Conservation (phyloP, 2,329 filamentous ascomycete species). For the Beauveria varroae region DNA sequence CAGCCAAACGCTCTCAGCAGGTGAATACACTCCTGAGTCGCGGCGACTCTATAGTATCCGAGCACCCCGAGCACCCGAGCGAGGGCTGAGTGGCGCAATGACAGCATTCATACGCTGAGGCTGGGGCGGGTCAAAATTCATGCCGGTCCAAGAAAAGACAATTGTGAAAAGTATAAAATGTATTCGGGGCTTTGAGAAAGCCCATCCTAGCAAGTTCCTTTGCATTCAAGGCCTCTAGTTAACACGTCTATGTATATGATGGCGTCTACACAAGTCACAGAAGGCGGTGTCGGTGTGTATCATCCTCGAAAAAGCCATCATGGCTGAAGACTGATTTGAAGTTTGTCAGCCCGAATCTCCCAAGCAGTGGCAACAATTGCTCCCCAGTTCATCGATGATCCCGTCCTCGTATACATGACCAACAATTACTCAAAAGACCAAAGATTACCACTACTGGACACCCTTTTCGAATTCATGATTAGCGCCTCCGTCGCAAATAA, state of each 20-base stretch:
- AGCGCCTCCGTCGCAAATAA: not conserved
- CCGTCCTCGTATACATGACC: not conserved
- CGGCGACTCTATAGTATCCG: too few relatives aligned
- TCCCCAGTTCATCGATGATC: slow-evolving; percentile 19
- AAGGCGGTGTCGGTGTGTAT: not conserved
- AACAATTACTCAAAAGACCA: not conserved
- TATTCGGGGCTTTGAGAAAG: not conserved
- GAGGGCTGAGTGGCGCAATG: not conserved
- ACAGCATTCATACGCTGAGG: not conserved
- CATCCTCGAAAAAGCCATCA: too few relatives aligned
- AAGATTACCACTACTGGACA: not conserved
- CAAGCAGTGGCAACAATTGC: not conserved
- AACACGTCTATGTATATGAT: not conserved
- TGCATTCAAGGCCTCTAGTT: not conserved
- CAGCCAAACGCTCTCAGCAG: too few relatives aligned
- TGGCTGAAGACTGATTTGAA: not conserved
- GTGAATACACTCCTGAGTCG: too few relatives aligned
- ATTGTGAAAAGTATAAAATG: not conserved
- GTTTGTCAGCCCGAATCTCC: not conserved
- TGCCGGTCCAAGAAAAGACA: not conserved
- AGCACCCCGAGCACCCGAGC: too few relatives aligned
- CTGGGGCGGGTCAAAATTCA: not conserved
- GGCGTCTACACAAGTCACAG: not conserved
- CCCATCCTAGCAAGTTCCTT: not conserved
- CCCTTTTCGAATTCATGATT: not conserved